Percentiles rank a stretch among this genome's conserved stretches.
phyloP scores from a whole-genome alignment of 192 early-diverging fungal species.

The Gamsiella multidivaricata region DNA sequence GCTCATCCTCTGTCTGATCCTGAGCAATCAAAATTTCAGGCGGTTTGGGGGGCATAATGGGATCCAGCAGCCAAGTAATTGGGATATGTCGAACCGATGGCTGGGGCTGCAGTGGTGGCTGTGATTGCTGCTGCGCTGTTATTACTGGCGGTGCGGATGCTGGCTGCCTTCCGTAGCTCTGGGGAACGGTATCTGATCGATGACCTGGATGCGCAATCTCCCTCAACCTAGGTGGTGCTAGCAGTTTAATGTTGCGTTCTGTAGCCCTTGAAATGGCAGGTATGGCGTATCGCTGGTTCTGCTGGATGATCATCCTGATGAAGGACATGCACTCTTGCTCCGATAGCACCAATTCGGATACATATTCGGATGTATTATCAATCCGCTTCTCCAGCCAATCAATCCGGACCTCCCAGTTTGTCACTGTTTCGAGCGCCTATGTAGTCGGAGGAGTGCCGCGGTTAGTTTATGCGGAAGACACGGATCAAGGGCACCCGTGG shows the following conservation, averaged over 20 bases:
- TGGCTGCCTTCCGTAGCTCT: background rate
- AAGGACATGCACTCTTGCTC: constrained; percentile 54
- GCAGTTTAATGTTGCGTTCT: constrained; percentile 36
- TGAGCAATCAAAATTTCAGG: constrained; percentile 1
- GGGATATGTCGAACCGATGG: constrained; percentile 36
- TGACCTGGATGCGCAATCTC: constrained; percentile 11
- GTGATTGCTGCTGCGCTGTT: constrained; percentile 3
- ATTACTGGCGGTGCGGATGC: background rate
- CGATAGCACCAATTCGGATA: constrained; percentile 47
- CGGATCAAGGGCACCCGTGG: no score
- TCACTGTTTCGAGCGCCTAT: constrained; percentile 30
- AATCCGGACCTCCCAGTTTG: constrained; percentile 51
- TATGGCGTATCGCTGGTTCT: constrained; percentile 44
- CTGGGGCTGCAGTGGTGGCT: constrained; percentile 9
- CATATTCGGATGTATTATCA: constrained; percentile 49
- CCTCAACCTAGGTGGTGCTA: constrained; percentile 36
- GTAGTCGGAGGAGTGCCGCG: no score
- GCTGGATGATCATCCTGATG: constrained; percentile 51
- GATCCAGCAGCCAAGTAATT: constrained; percentile 45
- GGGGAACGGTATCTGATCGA: background rate
- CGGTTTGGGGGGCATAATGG: constrained; percentile 34
- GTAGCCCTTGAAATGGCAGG: constrained; percentile 47
- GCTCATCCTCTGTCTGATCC: background rate
- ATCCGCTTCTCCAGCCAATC: constrained; percentile 37
- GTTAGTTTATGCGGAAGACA: no score